Evolutionary conservation across 2,329 filamentous ascomycete species (phyloP).

Genomic region (Pseudogymnoascus sp.): DNA sequence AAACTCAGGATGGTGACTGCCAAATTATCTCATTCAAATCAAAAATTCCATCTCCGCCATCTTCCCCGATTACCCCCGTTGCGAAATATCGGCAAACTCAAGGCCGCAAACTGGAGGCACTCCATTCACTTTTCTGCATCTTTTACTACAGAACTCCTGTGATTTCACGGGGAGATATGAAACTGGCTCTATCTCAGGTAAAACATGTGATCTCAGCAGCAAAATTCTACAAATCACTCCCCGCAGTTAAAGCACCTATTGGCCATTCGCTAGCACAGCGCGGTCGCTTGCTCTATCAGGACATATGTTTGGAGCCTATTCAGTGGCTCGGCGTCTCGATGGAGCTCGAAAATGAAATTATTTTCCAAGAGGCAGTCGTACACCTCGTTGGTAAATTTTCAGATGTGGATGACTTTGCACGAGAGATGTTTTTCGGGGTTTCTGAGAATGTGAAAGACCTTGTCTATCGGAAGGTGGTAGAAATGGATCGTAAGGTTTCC

Average conservation of each 20-base stretch:
- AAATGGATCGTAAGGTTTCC: no score
- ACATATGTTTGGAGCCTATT: slow-evolving; percentile 17
- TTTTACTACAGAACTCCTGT: slow-evolving; percentile 13
- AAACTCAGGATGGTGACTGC: not conserved
- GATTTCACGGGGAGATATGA: slow-evolving; percentile 14
- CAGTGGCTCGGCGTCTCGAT: slow-evolving; percentile 19
- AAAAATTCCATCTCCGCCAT: not conserved
- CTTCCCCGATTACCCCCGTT: not conserved
- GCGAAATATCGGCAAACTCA: not conserved
- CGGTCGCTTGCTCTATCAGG: slow-evolving; percentile 16
- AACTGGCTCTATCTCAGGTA: slow-evolving; percentile 15
- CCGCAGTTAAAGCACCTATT: slow-evolving; percentile 5
- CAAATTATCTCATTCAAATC: not conserved
- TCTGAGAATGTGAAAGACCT: no score
- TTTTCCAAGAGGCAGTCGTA: slow-evolving; percentile 23
- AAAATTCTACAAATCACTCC: not conserved
- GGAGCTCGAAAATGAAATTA: slow-evolving; percentile 15
- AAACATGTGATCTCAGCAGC: slow-evolving; percentile 14
- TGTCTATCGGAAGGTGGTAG: no score
- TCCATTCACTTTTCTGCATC: slow-evolving; percentile 18
- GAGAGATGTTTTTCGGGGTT: no score
- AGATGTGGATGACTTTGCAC: no score
- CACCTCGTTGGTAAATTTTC: slow-evolving; percentile 19
- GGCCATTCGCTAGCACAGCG: slow-evolving; percentile 13
- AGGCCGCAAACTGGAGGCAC: not conserved